These are phyloP conservation scores for Arthroderma sp. DNA, from an alignment of 2,329 filamentous ascomycete species.

Conservation along the genomic window DNA sequence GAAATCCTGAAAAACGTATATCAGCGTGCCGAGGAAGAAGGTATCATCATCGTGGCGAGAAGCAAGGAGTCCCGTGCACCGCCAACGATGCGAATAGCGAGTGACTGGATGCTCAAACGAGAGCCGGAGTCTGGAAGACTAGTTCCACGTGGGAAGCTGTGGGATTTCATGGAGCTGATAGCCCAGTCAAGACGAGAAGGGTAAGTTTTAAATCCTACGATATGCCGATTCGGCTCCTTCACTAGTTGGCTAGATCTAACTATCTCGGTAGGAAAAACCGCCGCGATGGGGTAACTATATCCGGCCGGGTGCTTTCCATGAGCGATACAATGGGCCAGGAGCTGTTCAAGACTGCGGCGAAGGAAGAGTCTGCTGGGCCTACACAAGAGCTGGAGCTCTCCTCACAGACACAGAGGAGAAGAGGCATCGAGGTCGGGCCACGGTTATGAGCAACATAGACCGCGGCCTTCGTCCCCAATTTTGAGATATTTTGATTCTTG, in stretches of 20 bases:
- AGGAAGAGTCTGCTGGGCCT: slow-evolving; percentile 3
- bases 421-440: slow-evolving; percentile 21
- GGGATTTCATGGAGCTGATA: slow-evolving; percentile 86
- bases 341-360: slow-evolving; percentile 42
- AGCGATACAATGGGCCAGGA: slow-evolving; percentile 59
- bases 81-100: slow-evolving; percentile 49
- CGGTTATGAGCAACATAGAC: slow-evolving; percentile 16
- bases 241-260: not conserved
- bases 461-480: not conserved
- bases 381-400: slow-evolving; percentile 20
- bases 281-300: slow-evolving; percentile 82
- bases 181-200: slow-evolving; percentile 72
- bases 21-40: slow-evolving; percentile 75
- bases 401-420: slow-evolving; percentile 24
- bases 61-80: slow-evolving; percentile 39
- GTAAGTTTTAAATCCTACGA: slow-evolving; percentile 15
- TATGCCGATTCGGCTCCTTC: not conserved
- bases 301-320: slow-evolving; percentile 63
- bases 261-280: slow-evolving; percentile 55
- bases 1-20: slow-evolving; percentile 94
- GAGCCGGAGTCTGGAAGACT: slow-evolving; percentile 49
- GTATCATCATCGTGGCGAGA: slow-evolving; percentile 66
- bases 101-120: slow-evolving; percentile 60
- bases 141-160: slow-evolving; percentile 60
- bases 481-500: not conserved